phyloP scores from a whole-genome alignment of 2,329 filamentous ascomycete genomes.

The Phyllosticta citribraziliensis region DNA sequence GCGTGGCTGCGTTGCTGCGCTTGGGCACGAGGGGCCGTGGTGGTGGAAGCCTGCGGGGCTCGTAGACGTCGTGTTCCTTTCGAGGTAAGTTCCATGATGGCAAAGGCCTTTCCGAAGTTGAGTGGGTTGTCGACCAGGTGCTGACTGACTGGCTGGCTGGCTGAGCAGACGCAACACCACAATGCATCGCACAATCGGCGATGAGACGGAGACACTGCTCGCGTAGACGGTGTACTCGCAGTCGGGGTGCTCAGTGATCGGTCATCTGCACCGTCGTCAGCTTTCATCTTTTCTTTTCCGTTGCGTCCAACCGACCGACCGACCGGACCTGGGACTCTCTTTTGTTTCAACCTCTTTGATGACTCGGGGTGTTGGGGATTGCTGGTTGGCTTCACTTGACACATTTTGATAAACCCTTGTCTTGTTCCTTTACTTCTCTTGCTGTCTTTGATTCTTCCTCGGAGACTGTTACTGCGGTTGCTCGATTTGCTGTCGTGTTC shows the following conservation, averaged over 20 bases:
- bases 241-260: not conserved
- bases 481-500: not conserved
- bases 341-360: not conserved
- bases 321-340: not conserved
- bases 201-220: not conserved
- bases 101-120: not conserved
- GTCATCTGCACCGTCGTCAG: not conserved
- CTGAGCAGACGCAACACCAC: not conserved
- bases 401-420: not conserved
- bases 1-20: constrained; percentile 3
- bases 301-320: not conserved
- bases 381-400: not conserved
- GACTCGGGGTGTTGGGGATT: not conserved
- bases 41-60: not conserved
- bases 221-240: not conserved
- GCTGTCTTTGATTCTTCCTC: not conserved
- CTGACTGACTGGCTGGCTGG: not conserved
- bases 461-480: not conserved
- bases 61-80: not conserved
- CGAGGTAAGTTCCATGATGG: not conserved
- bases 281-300: not conserved
- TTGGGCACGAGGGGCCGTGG: constrained; percentile 7
- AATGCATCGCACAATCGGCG: not conserved
- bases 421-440: not conserved
- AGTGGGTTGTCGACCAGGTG: not conserved